Base-by-base conservation (phyloP, 306 rosid species). In the Luffa acutangula region DNA sequence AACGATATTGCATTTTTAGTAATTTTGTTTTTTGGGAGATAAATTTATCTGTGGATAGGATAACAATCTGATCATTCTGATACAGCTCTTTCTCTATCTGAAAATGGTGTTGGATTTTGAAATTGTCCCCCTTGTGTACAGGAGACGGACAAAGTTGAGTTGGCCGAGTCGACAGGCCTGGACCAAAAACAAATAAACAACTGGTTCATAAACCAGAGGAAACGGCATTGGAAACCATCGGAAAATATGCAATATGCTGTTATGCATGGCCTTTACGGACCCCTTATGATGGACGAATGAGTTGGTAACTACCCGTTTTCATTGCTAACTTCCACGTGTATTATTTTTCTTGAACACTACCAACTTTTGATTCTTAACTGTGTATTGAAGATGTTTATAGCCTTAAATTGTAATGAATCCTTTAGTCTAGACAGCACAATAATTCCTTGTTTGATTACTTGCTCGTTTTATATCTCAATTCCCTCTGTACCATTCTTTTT, bases 161-260 rank as follows among this genome's bases (percentile, higher is more conserved):
- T 93, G 80, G 93, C 91, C 3, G 89, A 91, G 78, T 67, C 84
- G 87, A 93, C 89, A 13, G 91, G 96, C 14, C 73, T 93, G 46
- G 92, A 89, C 54, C 94, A 82, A 78, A 93, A 93, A 76, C 97
- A 93, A 75, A 84, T 91, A 49, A 91, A 88, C 69, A 91, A 88
- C 82, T 93, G 98, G 98, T 91, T 93, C 77, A 91, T 91, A 78
- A 93, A 91, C 78, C 97, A 91, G 81, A 91, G 98, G 85, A 93
- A 93, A 83, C 92, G 96, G 54, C 97, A 89, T 78, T 93, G 97
- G 97, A 91, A 88, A 79, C 89, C 92, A 56, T 75, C 90, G 0
- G 91, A 87, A 75, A 86, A 82, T 79, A 89, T 92, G 87, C 89
- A 88, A 46, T 79, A 71, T 74, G 89, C 89, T 25, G 80, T 87